Evolutionary conservation across 1,139 yeast genomes (phyloP).

Genomic region (Yamadazyma sp.): DNA sequence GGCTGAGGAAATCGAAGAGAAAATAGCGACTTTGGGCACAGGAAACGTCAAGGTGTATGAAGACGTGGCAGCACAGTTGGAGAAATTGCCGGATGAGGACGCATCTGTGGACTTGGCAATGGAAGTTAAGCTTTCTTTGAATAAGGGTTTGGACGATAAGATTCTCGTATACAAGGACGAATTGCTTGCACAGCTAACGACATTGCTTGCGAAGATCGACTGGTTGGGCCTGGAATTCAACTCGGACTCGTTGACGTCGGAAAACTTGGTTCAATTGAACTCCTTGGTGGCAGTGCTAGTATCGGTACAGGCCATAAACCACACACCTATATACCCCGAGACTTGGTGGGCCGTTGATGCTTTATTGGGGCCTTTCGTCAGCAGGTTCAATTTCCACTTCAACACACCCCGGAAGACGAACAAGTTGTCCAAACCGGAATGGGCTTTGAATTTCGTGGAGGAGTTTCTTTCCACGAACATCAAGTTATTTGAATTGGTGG

Average conservation of each 20-base stretch:
- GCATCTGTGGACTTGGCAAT: constrained; percentile 2
- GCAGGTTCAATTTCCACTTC: constrained; percentile 77
- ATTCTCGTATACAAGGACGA: constrained; percentile 5
- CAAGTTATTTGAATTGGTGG: constrained; percentile 31
- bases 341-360: constrained; percentile 61
- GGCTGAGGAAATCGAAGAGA: constrained; percentile 8
- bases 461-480: constrained; percentile 49
- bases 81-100: constrained; percentile 1
- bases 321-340: constrained; percentile 38
- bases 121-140: constrained; percentile 5
- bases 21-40: constrained; percentile 4
- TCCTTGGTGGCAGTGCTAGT: constrained; percentile 23
- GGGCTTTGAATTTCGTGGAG: constrained; percentile 63
- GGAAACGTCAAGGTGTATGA: constrained; percentile 10
- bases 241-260: constrained; percentile 8
- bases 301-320: constrained; percentile 36
- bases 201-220: constrained; percentile 11
- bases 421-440: constrained; percentile 74
- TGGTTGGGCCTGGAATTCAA: constrained; percentile 20
- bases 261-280: constrained; percentile 13
- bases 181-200: constrained; percentile 7
- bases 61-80: constrained; percentile 4
- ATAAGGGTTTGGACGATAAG: constrained; percentile 8
- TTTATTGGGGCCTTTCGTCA: constrained; percentile 55
- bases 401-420: constrained; percentile 60